These are phyloP conservation scores for Cryptococcus jaspeensis DNA, from an alignment of 1,284 basidiomycete species.

Conservation along the genomic window DNA sequence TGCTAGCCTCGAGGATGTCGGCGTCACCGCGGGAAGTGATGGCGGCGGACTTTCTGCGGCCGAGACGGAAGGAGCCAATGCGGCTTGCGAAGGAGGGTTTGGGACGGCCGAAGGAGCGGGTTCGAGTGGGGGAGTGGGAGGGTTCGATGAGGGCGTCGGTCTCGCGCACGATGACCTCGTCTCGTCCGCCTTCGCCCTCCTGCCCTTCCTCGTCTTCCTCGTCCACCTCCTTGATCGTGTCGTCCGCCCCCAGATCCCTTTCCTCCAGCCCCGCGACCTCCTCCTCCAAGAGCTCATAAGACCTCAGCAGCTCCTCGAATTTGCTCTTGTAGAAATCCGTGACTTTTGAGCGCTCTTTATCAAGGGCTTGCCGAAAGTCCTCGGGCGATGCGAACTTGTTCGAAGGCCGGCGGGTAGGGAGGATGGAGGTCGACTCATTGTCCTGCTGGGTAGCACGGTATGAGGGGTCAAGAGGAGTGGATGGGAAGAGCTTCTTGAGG, in stretches of 20 bases:
- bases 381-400: conserved; percentile 50
- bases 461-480: conserved; percentile 46
- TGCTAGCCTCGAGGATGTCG: conserved; percentile 46
- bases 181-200: conserved; percentile 60
- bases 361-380: conserved; percentile 75
- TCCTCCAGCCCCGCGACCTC: conserved; percentile 67
- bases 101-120: conserved; percentile 7
- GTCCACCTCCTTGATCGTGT: conserved; percentile 55
- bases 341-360: conserved; percentile 83
- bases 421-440: conserved; percentile 58
- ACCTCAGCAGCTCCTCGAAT: conserved; percentile 67
- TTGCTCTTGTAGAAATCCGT: conserved; percentile 74
- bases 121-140: conserved; percentile 14
- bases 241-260: conserved; percentile 57
- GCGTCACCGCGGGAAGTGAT: conserved; percentile 32
- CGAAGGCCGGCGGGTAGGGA: conserved; percentile 46
- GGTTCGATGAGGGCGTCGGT: conserved; percentile 22
- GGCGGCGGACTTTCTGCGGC: conserved; percentile 12
- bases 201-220: conserved; percentile 66
- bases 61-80: conserved; percentile 13
- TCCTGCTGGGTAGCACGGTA: conserved; percentile 59
- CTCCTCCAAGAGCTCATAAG: conserved; percentile 65
- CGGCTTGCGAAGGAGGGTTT: conserved; percentile 17
- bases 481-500: conserved; percentile 68
- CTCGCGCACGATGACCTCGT: conserved; percentile 33